Evolutionary conservation across 176 grass and related monocot genomes (phyloP).

Genomic region (Aegilops umbellulata): DNA sequence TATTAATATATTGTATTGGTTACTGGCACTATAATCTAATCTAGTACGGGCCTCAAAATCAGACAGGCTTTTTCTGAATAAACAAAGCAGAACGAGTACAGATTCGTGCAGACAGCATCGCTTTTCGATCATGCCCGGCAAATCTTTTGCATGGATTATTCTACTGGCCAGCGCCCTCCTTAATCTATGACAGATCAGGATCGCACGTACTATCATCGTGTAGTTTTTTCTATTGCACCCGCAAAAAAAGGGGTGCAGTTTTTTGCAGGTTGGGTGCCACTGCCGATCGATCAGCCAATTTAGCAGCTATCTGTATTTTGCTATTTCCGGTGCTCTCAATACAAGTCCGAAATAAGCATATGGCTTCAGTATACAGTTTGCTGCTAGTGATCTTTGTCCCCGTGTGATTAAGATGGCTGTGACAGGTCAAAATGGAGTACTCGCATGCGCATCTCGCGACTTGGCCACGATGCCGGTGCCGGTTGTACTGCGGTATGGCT

Average conservation of each 20-base stretch:
- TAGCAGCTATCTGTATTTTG: not conserved
- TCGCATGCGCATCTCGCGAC: not conserved
- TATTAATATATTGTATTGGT: too few species aligned
- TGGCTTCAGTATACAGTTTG: too few species aligned
- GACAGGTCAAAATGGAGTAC: not conserved
- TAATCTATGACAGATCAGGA: not conserved
- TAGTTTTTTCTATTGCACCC: too few species aligned
- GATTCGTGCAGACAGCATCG: not conserved
- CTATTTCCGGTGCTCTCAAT: not conserved
- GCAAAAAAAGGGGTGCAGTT: too few species aligned
- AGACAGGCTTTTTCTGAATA: not conserved
- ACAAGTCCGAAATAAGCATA: not conserved
- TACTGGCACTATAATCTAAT: too few species aligned
- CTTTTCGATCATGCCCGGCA: not conserved
- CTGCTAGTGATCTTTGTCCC: not conserved
- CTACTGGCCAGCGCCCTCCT: not conserved
- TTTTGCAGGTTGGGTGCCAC: not conserved
- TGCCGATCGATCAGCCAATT: not conserved
- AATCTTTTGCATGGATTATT: not conserved
- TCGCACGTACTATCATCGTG: not conserved
- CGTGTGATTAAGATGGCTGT: not conserved
- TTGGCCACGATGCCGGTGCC: not conserved
- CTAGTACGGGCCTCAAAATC: not conserved
- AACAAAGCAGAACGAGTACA: not conserved
- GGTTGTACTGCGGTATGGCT: too few species aligned